Base-by-base conservation (phyloP, 805 yeast species). In the Kodamaea leandrae region DNA sequence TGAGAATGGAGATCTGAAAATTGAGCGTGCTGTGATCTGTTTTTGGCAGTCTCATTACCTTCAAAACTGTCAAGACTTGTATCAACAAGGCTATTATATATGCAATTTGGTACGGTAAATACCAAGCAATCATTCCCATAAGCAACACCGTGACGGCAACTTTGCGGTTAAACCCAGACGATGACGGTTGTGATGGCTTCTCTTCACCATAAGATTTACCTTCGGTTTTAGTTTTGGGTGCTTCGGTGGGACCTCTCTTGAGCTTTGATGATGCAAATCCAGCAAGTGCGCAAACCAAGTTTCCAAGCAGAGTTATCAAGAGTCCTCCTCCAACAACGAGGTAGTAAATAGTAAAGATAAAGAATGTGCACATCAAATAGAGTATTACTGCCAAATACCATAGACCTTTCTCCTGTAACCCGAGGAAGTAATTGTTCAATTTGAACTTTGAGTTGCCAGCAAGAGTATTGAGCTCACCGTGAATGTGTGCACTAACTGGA, bases 51-150 rank as follows among this genome's bases (percentile, higher is more conserved):
- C 32, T 8, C 6, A 16, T 27, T 2, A 18, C 30, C 43, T 69
- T 72, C 3, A 82, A 35, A 23, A 78, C 72, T 19, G 78, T 76
- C n/a, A 73, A 52, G 1, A 66, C 49, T 56, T 87, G 96, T 2
- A 83, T 72, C 8, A 78, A 19, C 35, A 78, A 66, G 33, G 83
- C 72, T 6, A 85, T 71, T 6, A 79, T 64, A 52, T 74, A 86
- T 1, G 86, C 90, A 55, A 88, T 74, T 56, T 89, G 96, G 54
- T 82, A 89, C 0, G 96, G 96, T 10, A 86, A 63, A 54, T 82
- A 84, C 17, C 82, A 61, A 21, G 80, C 66, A 3, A 84, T 82
- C 34, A 55, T 29, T 15, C 72, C 57, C 0, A 68, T 46, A 2
- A 78, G 45, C 9, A 82, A 49, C 0, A 69, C 32, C 0, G 64